Evolutionary conservation across 163 green algal species (phyloP).

Genomic region (Chloroidium sp.): DNA sequence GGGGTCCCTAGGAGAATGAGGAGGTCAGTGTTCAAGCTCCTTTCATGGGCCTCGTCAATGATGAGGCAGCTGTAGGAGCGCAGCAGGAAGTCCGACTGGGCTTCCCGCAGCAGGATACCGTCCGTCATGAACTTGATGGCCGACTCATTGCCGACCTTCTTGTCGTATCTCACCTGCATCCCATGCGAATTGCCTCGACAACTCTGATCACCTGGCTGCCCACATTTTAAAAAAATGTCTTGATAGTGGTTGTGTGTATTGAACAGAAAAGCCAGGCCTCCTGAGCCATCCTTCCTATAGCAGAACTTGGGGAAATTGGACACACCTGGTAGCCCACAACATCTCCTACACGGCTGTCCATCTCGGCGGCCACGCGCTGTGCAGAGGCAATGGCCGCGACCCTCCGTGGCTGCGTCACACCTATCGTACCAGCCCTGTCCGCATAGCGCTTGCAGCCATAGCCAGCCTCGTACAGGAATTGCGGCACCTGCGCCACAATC

Average conservation of each 20-base stretch:
- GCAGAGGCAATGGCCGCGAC: conserved; percentile 84
- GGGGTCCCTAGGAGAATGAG: too few species aligned
- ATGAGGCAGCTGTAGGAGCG: conserved; percentile 50
- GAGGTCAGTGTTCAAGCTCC: conserved; percentile 70
- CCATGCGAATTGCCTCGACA: not conserved
- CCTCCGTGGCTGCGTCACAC: conserved; percentile 86
- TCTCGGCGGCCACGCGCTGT: conserved; percentile 75
- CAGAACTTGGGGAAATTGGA: not conserved
- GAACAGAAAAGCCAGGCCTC: not conserved
- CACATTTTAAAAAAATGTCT: not conserved
- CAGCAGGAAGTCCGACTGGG: conserved; percentile 79
- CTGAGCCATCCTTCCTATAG: not conserved
- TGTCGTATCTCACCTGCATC: conserved; percentile 78
- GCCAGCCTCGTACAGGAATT: conserved; percentile 93
- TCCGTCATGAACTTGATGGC: conserved; percentile 95
- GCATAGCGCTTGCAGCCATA: conserved; percentile 69
- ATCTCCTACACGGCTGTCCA: conserved; percentile 54
- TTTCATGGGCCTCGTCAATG: conserved; percentile 71
- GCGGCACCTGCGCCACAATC: conserved; percentile 60
- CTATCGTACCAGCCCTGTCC: conserved; percentile 61
- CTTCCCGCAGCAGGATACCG: conserved; percentile 83
- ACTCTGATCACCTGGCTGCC: too few species aligned
- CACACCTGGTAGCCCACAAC: conserved; percentile 82
- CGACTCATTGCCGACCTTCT: conserved; percentile 38
- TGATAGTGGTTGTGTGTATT: not conserved